phyloP scores from a whole-genome alignment of 768 basidiomycete species.

The Tricholoma furcatifolium region DNA sequence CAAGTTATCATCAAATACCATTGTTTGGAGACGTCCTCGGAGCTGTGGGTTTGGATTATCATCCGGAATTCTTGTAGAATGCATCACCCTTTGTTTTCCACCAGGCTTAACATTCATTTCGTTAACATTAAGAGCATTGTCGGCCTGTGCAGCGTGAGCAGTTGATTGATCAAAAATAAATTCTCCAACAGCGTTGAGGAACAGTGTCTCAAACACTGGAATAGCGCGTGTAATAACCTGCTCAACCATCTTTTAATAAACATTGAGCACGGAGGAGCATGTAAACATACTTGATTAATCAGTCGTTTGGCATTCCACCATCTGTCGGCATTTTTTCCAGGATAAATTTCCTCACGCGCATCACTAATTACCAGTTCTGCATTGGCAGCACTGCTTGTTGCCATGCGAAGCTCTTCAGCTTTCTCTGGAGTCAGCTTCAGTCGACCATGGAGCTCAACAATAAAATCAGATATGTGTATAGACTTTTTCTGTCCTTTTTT shows the following conservation, averaged over 20 bases:
- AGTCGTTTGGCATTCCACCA: constrained; percentile 22
- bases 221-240: constrained; percentile 2
- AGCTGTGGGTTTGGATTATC: constrained; percentile 17
- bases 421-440: constrained; percentile 7
- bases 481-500: constrained; percentile 10
- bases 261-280: constrained; percentile 6
- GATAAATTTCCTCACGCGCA: constrained; percentile 20
- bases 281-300: constrained; percentile 13
- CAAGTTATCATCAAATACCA: constrained; percentile 3
- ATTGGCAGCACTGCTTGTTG: neutral
- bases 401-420: neutral
- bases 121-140: constrained; percentile 19
- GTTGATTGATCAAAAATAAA: constrained; percentile 20
- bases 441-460: constrained; percentile 9
- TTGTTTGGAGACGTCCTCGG: constrained; percentile 15
- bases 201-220: constrained; percentile 2
- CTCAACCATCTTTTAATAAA: neutral
- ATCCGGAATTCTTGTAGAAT: constrained; percentile 16
- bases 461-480: constrained; percentile 14
- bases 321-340: constrained; percentile 18
- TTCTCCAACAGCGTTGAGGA: constrained; percentile 9
- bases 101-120: constrained; percentile 21
- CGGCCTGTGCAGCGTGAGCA: constrained; percentile 17
- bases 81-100: constrained; percentile 15
- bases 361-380: constrained; percentile 10